Conservation (phyloP, 306 rosid species). For the Fragaria ananassa region DNA sequence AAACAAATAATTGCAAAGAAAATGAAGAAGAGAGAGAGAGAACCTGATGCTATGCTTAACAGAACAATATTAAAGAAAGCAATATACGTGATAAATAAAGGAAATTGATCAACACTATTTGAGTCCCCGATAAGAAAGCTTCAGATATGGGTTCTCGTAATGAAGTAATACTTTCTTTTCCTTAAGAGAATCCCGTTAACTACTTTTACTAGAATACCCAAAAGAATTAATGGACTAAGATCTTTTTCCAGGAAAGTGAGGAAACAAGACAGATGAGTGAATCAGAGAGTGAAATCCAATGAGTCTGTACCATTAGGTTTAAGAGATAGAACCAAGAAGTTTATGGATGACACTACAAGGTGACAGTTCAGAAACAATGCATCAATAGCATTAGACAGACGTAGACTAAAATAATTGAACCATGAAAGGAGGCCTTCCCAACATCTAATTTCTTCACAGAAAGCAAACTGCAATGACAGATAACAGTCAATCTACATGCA, state of each 20-base stretch:
- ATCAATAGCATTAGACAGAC: not conserved
- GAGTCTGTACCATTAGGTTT: not conserved
- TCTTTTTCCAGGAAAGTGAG: not conserved
- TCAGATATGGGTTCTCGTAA: not conserved
- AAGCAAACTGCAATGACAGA: not conserved
- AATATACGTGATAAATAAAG: not conserved
- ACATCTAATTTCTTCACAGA: not conserved
- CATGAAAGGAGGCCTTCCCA: not conserved
- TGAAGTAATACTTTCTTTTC: not conserved
- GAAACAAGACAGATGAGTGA: not conserved
- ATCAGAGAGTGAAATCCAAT: not conserved
- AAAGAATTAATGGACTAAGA: not conserved
- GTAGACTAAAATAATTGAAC: no score
- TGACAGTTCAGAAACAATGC: not conserved
- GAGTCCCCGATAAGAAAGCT: not conserved
- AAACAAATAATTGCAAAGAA: slow-evolving; percentile 1
- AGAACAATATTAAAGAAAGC: not conserved
- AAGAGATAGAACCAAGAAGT: not conserved
- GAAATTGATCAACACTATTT: not conserved
- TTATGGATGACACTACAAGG: not conserved
- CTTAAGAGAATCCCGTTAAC: not conserved
- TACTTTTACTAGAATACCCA: not conserved
- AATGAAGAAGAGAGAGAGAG: not conserved
- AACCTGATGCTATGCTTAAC: not conserved
- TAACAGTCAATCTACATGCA: not conserved